phyloP scores from a whole-genome alignment of 257 asterid species.

The Solanum chaucha region DNA sequence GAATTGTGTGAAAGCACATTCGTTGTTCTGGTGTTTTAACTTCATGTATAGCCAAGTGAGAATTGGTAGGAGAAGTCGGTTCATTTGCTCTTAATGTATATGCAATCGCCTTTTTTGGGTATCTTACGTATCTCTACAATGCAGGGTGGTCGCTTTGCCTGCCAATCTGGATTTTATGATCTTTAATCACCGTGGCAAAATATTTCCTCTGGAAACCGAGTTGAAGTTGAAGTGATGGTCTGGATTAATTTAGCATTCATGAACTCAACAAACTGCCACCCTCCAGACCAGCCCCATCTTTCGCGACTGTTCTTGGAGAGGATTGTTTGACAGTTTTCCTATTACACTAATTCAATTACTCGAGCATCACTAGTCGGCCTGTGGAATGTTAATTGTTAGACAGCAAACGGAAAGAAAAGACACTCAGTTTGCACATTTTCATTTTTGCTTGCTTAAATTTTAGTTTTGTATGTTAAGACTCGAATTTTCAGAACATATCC shows the following conservation, averaged over 20 bases:
- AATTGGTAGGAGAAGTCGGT: neutral
- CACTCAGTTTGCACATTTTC: neutral
- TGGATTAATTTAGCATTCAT: neutral
- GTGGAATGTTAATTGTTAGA: neutral
- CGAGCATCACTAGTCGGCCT: neutral
- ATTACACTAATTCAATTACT: neutral
- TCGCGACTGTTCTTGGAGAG: neutral
- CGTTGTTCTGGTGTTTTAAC: neutral
- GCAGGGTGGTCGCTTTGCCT: constrained; percentile 80
- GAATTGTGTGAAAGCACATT: neutral
- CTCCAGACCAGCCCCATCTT: neutral
- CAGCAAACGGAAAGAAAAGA: neutral
- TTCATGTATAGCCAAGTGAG: neutral
- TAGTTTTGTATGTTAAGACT: neutral
- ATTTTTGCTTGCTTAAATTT: neutral
- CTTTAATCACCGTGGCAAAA: constrained; percentile 92
- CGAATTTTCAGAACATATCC: neutral
- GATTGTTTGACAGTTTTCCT: neutral
- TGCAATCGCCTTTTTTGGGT: neutral
- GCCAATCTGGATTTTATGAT: constrained; percentile 87
- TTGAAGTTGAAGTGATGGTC: constrained; percentile 44
- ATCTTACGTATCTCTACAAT: constrained; percentile 2
- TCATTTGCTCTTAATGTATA: neutral
- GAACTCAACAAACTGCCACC: neutral
- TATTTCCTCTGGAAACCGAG: constrained; percentile 46